These are phyloP conservation scores for Exophiala aquamarina DNA, from an alignment of 2,329 filamentous ascomycete genomes.

Conservation along the genomic window DNA sequence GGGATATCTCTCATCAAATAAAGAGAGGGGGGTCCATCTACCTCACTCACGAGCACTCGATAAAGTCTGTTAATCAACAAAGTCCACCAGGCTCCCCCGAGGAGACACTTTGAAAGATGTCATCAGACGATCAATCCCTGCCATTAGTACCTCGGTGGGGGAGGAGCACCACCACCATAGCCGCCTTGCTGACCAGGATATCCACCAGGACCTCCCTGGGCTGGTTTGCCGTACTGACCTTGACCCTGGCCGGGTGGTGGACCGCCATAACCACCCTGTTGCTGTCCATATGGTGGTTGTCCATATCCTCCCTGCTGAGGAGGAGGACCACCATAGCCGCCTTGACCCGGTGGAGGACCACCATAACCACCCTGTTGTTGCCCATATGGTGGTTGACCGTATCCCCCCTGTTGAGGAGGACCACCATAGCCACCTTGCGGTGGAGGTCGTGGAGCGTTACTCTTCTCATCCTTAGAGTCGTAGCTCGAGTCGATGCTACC, in stretches of 20 bases:
- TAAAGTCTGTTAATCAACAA: too few relatives aligned
- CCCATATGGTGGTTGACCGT: constrained; percentile 28
- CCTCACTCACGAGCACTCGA: too few relatives aligned
- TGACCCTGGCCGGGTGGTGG: constrained; percentile 29
- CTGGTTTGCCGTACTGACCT: constrained; percentile 18
- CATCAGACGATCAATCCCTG: too few relatives aligned
- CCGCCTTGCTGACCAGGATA: constrained; percentile 29
- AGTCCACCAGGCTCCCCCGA: too few relatives aligned
- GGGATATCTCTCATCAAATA: too few relatives aligned
- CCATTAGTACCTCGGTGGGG: constrained; percentile 19
- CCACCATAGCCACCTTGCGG: constrained; percentile 20
- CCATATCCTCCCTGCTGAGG: constrained; percentile 25
- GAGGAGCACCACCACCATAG: constrained; percentile 26
- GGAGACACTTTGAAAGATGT: too few relatives aligned
- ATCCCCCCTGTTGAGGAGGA: constrained; percentile 35
- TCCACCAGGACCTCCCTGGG: constrained; percentile 28
- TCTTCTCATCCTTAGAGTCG: constrained; percentile 65
- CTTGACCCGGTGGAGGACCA: constrained; percentile 27
- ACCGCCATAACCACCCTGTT: constrained; percentile 25
- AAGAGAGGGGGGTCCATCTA: too few relatives aligned
- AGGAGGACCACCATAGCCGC: constrained; percentile 18
- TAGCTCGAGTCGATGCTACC: constrained; percentile 67
- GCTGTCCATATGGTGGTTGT: constrained; percentile 31
- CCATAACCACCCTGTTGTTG: constrained; percentile 32
- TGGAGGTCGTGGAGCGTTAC: constrained; percentile 35